Conservation (phyloP, 805 yeast genomes). For the Saccharomycopsis babjevae region DNA sequence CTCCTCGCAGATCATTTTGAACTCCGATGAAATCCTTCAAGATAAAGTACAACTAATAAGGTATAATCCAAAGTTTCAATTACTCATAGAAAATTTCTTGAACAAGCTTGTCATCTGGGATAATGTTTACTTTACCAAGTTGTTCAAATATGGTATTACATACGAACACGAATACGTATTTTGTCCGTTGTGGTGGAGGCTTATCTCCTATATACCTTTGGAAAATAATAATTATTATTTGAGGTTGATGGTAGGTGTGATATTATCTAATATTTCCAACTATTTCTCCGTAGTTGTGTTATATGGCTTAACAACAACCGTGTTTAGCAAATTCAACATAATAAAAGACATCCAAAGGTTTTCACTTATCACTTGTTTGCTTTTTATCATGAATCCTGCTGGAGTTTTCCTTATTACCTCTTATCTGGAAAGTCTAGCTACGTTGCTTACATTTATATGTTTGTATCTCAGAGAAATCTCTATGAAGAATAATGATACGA, state of each 20-base stretch:
- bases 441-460: slow-evolving; percentile 48
- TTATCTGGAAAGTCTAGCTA: slow-evolving; percentile 69
- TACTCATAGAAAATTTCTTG: slow-evolving; percentile 24
- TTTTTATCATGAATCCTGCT: slow-evolving; percentile 61
- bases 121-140: slow-evolving; percentile 59
- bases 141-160: slow-evolving; percentile 38
- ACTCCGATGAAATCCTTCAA: neutral
- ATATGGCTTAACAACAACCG: slow-evolving; percentile 36
- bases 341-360: slow-evolving; percentile 18
- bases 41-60: neutral
- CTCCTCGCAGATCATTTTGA: slow-evolving; percentile 14
- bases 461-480: slow-evolving; percentile 34
- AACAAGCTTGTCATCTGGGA: slow-evolving; percentile 74
- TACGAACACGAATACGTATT: slow-evolving; percentile 91
- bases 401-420: slow-evolving; percentile 68
- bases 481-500: slow-evolving; percentile 2
- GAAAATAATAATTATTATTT: slow-evolving; percentile 29
- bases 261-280: slow-evolving; percentile 45
- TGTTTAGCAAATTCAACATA: slow-evolving; percentile 22
- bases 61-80: neutral
- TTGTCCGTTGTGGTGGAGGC: slow-evolving; percentile 64
- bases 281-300: slow-evolving; percentile 38
- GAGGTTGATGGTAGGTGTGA: slow-evolving; percentile 37
- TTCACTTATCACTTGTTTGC: slow-evolving; percentile 30
- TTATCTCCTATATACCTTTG: slow-evolving; percentile 26